Evolutionary conservation across 208 protist genomes (phyloP).

Genomic region (Acanthamoeba sp.): DNA sequence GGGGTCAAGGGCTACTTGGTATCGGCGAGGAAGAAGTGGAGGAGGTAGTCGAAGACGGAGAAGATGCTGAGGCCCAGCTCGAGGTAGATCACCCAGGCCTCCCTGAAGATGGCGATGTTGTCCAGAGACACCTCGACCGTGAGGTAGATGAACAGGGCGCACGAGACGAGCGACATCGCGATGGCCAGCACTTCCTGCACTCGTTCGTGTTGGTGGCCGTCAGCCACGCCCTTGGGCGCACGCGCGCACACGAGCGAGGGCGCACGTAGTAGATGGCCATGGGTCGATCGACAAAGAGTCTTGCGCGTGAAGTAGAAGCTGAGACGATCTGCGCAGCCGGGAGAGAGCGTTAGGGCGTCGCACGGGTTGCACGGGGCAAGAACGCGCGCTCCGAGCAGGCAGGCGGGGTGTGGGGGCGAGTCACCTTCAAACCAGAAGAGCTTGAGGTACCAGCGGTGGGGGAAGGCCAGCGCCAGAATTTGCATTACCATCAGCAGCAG

Average conservation of each 20-base stretch:
- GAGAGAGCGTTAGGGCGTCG: neutral
- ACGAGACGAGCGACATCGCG: constrained; percentile 8
- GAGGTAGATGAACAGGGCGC: constrained; percentile 38
- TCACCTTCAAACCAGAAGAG: constrained; percentile 20
- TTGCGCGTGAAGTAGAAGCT: constrained; percentile 22
- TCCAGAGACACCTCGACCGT: constrained; percentile 20
- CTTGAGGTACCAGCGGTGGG: neutral
- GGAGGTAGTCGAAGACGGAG: neutral
- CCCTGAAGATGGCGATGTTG: neutral
- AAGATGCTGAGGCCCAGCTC: constrained; percentile 23
- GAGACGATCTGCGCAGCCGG: neutral
- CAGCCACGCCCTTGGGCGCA: too few species aligned
- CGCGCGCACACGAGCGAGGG: neutral
- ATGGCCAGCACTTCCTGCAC: constrained; percentile 16
- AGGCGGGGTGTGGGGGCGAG: neutral
- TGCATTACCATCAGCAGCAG: constrained; percentile 12
- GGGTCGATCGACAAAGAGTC: neutral
- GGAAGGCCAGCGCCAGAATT: neutral
- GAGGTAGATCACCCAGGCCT: constrained; percentile 51
- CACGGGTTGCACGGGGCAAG: too few species aligned
- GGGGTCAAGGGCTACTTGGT: constrained; percentile 23
- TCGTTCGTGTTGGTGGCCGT: neutral
- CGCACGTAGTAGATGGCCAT: constrained; percentile 21
- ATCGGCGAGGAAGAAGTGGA: constrained; percentile 27
- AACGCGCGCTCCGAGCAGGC: too few species aligned